phyloP scores from a whole-genome alignment of 306 rosid genomes.

The Myrica gale region DNA sequence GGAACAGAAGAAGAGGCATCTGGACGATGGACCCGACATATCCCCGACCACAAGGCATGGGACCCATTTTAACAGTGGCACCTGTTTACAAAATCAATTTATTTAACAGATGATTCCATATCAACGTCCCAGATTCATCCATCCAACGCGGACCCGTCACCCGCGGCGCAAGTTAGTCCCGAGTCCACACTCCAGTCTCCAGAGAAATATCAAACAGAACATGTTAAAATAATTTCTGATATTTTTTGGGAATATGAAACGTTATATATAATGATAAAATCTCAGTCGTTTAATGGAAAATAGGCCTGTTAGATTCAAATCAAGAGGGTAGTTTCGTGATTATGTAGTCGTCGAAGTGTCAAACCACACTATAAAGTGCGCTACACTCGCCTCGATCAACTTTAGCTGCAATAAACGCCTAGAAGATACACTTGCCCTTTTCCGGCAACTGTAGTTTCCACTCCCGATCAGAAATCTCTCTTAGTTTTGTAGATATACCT shows the following conservation, averaged over 20 bases:
- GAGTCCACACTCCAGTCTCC: too few species aligned
- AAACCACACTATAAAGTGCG: conserved; percentile 37
- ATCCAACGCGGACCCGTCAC: not conserved
- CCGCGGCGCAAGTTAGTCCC: conserved; percentile 1
- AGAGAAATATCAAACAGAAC: too few species aligned
- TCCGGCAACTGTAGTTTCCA: conserved; percentile 28
- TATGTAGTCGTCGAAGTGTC: fast-evolving
- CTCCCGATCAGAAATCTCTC: not conserved
- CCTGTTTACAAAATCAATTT: not conserved
- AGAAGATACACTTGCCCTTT: conserved; percentile 18
- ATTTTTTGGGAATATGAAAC: too few species aligned
- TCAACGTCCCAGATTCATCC: conserved; percentile 10
- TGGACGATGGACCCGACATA: too few species aligned
- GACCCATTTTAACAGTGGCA: conserved; percentile 17
- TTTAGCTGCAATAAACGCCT: conserved; percentile 56
- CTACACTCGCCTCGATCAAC: conserved; percentile 29
- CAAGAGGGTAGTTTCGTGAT: conserved; percentile 37
- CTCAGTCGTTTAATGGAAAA: too few species aligned
- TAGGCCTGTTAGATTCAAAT: not conserved
- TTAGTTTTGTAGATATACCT: not conserved
- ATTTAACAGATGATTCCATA: not conserved
- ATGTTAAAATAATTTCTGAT: too few species aligned
- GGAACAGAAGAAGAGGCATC: too few species aligned
- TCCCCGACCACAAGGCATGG: conserved; percentile 30
- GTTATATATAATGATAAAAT: too few species aligned